phyloP scores from a whole-genome alignment of 768 basidiomycete species.

The Rubroboletus satanas region DNA sequence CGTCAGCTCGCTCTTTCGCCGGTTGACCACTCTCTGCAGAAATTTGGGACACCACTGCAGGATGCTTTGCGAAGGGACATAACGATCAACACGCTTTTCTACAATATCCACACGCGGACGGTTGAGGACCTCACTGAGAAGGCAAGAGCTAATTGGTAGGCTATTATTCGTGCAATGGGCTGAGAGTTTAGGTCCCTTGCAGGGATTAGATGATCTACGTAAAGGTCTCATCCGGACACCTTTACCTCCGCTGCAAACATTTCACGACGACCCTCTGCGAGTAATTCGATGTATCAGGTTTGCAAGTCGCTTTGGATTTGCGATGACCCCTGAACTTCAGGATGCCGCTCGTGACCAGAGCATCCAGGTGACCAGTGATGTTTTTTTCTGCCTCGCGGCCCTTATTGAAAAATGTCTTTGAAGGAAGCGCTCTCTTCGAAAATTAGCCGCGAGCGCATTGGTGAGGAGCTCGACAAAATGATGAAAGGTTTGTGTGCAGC shows the following conservation, averaged over 20 bases:
- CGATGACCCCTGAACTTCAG: conserved; percentile 63
- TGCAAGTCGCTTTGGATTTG: conserved; percentile 85
- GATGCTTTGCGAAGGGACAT: conserved; percentile 89
- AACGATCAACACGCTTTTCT: conserved; percentile 95
- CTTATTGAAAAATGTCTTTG: not conserved
- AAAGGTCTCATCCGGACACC: conserved; percentile 84
- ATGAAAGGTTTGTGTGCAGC: conserved; percentile 58
- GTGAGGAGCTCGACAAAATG: conserved; percentile 93
- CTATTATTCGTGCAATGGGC: not conserved
- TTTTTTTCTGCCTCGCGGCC: not conserved
- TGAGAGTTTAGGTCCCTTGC: conserved; percentile 7
- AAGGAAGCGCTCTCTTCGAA: conserved; percentile 70
- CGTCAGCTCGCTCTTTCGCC: not conserved
- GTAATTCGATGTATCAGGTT: conserved; percentile 90
- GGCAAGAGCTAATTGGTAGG: conserved; percentile 36
- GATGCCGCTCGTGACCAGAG: conserved; percentile 55
- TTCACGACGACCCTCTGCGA: conserved; percentile 89
- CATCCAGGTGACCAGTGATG: conserved; percentile 51
- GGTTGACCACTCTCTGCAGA: conserved; percentile 40
- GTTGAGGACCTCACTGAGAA: conserved; percentile 88
- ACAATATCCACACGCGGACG: conserved; percentile 80
- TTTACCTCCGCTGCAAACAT: conserved; percentile 80
- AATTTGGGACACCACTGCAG: conserved; percentile 87
- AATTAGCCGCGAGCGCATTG: conserved; percentile 87
- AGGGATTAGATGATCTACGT: conserved; percentile 85